Evolutionary conservation across 1,284 basidiomycete species (phyloP).

Genomic region (Agaricales sp.): DNA sequence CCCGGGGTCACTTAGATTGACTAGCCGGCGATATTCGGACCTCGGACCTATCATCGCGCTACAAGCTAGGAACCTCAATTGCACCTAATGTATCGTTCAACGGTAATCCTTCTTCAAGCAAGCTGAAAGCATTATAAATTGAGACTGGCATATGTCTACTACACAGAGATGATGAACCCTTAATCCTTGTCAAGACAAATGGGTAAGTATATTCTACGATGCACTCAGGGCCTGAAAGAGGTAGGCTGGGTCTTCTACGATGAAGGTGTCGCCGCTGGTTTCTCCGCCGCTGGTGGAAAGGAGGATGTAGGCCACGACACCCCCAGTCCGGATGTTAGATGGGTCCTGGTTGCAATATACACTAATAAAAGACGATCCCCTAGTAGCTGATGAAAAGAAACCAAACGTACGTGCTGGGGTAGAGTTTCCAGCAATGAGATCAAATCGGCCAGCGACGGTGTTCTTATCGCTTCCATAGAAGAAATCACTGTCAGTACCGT

Average conservation of each 20-base stretch:
- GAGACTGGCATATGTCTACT: not conserved
- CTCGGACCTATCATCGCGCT: not conserved
- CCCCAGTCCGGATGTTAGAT: not conserved
- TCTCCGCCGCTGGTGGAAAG: not conserved
- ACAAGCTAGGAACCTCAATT: slow-evolving; percentile 8
- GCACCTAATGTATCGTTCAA: not conserved
- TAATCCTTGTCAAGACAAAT: no score
- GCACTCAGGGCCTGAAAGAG: no score
- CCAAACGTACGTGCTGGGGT: not conserved
- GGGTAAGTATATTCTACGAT: no score
- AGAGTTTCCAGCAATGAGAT: not conserved
- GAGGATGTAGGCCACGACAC: not conserved
- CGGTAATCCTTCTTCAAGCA: not conserved
- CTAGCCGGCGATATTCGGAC: not conserved
- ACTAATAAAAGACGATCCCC: not conserved
- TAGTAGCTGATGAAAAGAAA: not conserved
- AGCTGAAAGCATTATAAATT: not conserved
- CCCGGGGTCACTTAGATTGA: not conserved
- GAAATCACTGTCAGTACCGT: not conserved
- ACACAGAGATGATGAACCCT: not conserved
- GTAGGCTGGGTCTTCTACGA: not conserved
- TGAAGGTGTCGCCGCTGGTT: not conserved
- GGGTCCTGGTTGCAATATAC: not conserved
- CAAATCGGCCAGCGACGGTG: not conserved
- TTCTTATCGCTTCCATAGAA: not conserved